Percentiles rank a stretch among this genome's conserved stretches.
Evolutionary conservation across 2,329 filamentous ascomycete species (phyloP).

Genomic region (Fulvia fulva): DNA sequence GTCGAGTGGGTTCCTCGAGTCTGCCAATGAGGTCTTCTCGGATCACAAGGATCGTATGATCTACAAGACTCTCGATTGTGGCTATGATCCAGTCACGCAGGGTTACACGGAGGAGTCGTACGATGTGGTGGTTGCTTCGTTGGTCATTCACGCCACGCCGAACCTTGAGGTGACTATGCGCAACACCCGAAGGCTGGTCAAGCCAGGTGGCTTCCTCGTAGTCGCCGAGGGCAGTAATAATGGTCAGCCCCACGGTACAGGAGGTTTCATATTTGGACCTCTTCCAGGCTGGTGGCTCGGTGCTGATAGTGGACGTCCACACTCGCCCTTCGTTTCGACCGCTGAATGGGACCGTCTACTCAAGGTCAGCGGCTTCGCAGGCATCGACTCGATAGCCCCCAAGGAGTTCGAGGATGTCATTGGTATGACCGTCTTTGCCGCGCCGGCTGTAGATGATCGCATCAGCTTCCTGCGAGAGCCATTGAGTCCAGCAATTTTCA

Average conservation of each 20-base stretch:
- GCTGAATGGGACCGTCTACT: conserved; percentile 33
- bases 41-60: conserved; percentile 27
- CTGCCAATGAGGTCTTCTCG: conserved; percentile 31
- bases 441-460: conserved; percentile 8
- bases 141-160: conserved; percentile 22
- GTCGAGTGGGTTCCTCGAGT: conserved; percentile 39
- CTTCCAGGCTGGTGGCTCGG: conserved; percentile 8
- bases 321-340: neutral
- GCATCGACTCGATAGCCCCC: conserved; percentile 22
- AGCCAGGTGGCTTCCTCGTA: conserved; percentile 21
- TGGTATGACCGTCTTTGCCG: neutral
- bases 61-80: conserved; percentile 32
- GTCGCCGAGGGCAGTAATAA: conserved; percentile 12
- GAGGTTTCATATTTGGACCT: conserved; percentile 1
- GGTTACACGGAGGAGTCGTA: conserved; percentile 31
- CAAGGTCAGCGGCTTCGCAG: conserved; percentile 31
- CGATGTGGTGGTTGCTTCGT: conserved; percentile 23
- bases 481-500: neutral
- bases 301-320: neutral
- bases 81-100: conserved; percentile 29
- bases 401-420: conserved; percentile 3
- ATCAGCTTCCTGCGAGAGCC: conserved; percentile 1
- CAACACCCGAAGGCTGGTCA: conserved; percentile 22
- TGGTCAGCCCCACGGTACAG: neutral
- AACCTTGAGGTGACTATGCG: conserved; percentile 11